These are phyloP conservation scores for Chaetomiaceae sp. DNA, from an alignment of 2,329 filamentous ascomycete genomes.

Conservation along the genomic window DNA sequence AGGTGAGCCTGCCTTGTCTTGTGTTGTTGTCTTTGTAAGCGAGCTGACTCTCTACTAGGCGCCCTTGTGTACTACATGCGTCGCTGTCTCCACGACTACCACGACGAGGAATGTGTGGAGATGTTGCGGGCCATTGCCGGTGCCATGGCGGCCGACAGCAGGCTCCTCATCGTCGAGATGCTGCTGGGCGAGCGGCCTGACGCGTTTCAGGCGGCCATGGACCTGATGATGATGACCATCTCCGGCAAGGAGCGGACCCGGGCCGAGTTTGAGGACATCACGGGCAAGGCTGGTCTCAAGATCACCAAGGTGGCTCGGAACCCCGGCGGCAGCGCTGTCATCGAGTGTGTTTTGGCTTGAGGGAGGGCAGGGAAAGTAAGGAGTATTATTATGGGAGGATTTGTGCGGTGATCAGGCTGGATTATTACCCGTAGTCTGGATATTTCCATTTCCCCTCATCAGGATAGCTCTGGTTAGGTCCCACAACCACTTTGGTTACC, in stretches of 20 bases:
- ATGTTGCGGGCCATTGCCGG: constrained; percentile 31
- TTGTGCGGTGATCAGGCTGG: too few relatives aligned
- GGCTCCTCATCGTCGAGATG: constrained; percentile 27
- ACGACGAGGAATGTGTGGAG: constrained; percentile 30
- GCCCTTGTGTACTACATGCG: constrained; percentile 36
- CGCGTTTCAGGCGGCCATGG: constrained; percentile 13
- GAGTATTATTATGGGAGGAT: too few relatives aligned
- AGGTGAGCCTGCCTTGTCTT: constrained; percentile 26
- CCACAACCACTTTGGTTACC: too few relatives aligned
- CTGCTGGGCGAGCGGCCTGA: constrained; percentile 21
- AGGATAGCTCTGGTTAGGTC: too few relatives aligned
- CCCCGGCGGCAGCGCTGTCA: constrained; percentile 9
- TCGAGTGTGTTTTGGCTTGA: constrained; percentile 10
- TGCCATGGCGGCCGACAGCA: constrained; percentile 31
- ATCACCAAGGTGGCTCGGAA: constrained; percentile 18
- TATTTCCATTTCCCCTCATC: too few relatives aligned
- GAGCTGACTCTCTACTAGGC: constrained; percentile 27
- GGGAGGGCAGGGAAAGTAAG: too few relatives aligned
- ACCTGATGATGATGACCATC: constrained; percentile 26
- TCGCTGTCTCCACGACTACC: constrained; percentile 37
- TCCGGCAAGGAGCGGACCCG: constrained; percentile 28
- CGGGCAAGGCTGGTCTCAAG: constrained; percentile 17
- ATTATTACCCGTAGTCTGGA: too few relatives aligned
- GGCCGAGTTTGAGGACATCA: constrained; percentile 16
- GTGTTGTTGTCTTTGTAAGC: background rate